Percentiles rank a stretch among this genome's conserved stretches.
These are phyloP conservation scores for Physaria fendleri DNA, from an alignment of 345 rosid genomes.

Conservation along the genomic window DNA sequence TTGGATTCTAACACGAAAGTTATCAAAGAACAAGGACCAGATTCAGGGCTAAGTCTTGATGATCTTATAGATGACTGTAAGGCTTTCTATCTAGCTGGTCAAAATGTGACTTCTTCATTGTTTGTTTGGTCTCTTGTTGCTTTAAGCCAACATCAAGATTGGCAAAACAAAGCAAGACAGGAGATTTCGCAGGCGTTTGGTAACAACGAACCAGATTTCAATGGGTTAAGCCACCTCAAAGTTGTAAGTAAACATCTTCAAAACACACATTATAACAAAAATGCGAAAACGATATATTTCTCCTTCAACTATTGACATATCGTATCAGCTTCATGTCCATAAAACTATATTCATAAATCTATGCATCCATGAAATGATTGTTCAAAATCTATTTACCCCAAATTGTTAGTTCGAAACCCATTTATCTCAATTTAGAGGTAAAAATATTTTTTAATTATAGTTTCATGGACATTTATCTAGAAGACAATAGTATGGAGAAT, in stretches of 20 bases:
- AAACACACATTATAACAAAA: background rate
- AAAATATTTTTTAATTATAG: too few species aligned
- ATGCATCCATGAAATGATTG: too few species aligned
- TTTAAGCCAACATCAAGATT: slow-evolving; percentile 41
- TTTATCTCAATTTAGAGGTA: too few species aligned
- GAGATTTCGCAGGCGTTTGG: slow-evolving; percentile 40
- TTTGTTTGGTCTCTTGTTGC: slow-evolving; percentile 50
- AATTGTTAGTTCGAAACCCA: too few species aligned
- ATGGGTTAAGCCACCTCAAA: slow-evolving; percentile 34
- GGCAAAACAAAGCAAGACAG: slow-evolving; percentile 53
- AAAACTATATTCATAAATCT: too few species aligned
- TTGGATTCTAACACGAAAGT: slow-evolving; percentile 25
- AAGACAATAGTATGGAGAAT: too few species aligned
- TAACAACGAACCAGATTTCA: slow-evolving; percentile 32
- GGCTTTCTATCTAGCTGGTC: slow-evolving; percentile 63
- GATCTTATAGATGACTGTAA: slow-evolving; percentile 58
- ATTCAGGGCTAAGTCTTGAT: slow-evolving; percentile 25
- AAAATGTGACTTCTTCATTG: slow-evolving; percentile 47
- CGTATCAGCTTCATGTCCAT: too few species aligned
- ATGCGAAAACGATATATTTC: too few species aligned
- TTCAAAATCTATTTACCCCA: too few species aligned
- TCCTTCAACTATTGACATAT: too few species aligned
- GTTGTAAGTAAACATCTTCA: slow-evolving; percentile 23
- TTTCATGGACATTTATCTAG: too few species aligned
- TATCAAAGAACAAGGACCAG: slow-evolving; percentile 28